Evolutionary conservation across 768 basidiomycete genomes (phyloP).

Genomic region (Thelephora aurantiotincta): DNA sequence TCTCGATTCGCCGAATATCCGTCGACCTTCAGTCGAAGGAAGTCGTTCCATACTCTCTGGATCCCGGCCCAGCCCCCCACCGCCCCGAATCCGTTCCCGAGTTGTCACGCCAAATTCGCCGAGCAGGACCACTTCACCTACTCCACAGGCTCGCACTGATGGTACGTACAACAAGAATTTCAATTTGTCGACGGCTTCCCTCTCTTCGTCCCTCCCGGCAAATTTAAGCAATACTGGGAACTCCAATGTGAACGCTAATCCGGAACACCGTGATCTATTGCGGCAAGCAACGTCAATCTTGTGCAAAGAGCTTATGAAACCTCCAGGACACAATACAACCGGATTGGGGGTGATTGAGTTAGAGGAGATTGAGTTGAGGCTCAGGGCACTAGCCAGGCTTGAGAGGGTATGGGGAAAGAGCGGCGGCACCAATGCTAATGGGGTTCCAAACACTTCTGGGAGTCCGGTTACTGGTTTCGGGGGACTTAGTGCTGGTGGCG

Average conservation of each 20-base stretch:
- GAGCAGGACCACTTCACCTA: conserved; percentile 19
- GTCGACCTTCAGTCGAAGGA: conserved; percentile 15
- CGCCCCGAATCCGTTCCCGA: conserved; percentile 23
- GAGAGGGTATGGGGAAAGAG: conserved; percentile 71
- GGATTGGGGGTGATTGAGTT: conserved; percentile 42
- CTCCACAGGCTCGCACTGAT: conserved; percentile 14
- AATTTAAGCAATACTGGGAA: too few species aligned
- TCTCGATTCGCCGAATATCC: conserved; percentile 7
- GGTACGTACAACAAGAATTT: conserved; percentile 41
- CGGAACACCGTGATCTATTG: conserved; percentile 54
- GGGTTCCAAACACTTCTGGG: neutral
- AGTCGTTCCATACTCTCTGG: conserved; percentile 10
- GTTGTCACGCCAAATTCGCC: conserved; percentile 31
- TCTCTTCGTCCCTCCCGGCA: conserved; percentile 17
- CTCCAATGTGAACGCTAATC: conserved; percentile 19
- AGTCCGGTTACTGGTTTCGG: conserved; percentile 4
- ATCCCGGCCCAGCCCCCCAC: conserved; percentile 27
- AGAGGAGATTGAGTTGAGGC: conserved; percentile 62
- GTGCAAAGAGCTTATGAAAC: conserved; percentile 50
- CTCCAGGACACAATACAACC: conserved; percentile 38
- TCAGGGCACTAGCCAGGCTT: conserved; percentile 44
- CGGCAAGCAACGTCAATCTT: conserved; percentile 49
- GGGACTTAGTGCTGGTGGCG: conserved; percentile 16
- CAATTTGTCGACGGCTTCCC: conserved; percentile 46
- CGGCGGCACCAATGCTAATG: conserved; percentile 22